Evolutionary conservation across 1,139 yeast species (phyloP).

Genomic region (Saccharomyces pastorianus): DNA sequence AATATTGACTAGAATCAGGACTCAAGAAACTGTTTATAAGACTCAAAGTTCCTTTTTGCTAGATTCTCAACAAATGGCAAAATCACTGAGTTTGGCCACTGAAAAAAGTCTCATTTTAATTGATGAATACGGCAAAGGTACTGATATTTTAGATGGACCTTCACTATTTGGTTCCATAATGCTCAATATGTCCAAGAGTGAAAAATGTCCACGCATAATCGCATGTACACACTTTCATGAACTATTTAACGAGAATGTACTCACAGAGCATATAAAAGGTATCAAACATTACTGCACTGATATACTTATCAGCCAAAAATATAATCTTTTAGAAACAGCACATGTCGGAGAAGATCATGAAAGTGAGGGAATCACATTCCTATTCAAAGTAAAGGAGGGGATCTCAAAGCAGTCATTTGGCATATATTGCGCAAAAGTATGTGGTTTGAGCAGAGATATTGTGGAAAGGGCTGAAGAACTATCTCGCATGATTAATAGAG

Average conservation of each 20-base stretch:
- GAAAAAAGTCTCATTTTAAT: conserved; percentile 36
- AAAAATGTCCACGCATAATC: conserved; percentile 31
- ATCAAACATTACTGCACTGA: conserved; percentile 16
- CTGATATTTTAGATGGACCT: conserved; percentile 41
- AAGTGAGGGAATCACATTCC: conserved; percentile 28
- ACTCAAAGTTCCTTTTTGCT: conserved; percentile 41
- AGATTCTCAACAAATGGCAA: conserved; percentile 41
- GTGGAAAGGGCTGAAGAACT: conserved; percentile 30
- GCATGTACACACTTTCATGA: conserved; percentile 42
- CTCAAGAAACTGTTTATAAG: conserved; percentile 38
- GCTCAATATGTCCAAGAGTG: conserved; percentile 19
- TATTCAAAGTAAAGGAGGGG: conserved; percentile 32
- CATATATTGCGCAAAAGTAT: conserved; percentile 34
- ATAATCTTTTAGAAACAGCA: background rate
- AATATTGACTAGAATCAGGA: conserved; percentile 37
- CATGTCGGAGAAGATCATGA: background rate
- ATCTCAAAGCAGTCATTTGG: conserved; percentile 34
- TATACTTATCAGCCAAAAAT: background rate
- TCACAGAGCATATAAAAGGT: conserved; percentile 13
- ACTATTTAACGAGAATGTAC: conserved; percentile 26
- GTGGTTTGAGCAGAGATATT: conserved; percentile 32
- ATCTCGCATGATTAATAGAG: conserved; percentile 13
- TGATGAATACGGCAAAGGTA: conserved; percentile 49
- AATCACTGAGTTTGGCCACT: conserved; percentile 34
- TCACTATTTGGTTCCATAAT: conserved; percentile 38